These are phyloP conservation scores for Micractinium sp. DNA, from an alignment of 139 green algal genomes.

Conservation along the genomic window DNA sequence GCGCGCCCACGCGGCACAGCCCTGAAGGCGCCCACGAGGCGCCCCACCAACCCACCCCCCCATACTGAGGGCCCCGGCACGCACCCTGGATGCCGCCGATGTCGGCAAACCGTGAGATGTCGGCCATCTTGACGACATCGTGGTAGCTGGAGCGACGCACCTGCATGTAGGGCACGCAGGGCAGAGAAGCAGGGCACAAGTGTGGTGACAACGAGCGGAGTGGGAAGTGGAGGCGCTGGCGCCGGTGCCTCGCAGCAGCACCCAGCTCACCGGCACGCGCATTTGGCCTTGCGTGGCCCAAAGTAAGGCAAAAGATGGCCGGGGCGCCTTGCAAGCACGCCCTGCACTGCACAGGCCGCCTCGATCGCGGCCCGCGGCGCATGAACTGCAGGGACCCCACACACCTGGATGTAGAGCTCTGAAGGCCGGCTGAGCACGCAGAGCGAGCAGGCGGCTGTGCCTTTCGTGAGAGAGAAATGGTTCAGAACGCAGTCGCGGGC, in stretches of 20 bases:
- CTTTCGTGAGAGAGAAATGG: not conserved
- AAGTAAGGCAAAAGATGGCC: not conserved
- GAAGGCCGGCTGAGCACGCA: conserved; percentile 4
- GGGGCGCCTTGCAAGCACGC: not conserved
- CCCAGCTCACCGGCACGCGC: not conserved
- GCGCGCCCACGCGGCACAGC: too few species aligned
- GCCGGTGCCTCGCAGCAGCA: not conserved
- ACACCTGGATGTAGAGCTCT: conserved; percentile 6
- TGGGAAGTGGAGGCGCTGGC: not conserved
- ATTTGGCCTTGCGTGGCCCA: not conserved
- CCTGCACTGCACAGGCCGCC: not conserved
- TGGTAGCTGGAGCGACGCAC: conserved; percentile 82
- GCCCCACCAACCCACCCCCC: not conserved
- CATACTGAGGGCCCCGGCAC: not conserved
- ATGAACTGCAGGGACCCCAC: not conserved
- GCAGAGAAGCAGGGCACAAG: too few species aligned
- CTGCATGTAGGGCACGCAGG: conserved; percentile 37
- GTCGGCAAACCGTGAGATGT: conserved; percentile 67
- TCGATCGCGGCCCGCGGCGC: not conserved
- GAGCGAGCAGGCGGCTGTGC: not conserved
- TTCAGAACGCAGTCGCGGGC: conserved; percentile 8
- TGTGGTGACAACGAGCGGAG: too few species aligned
- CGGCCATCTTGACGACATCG: conserved; percentile 81
- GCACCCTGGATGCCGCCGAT: conserved; percentile 68
- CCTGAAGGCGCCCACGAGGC: not conserved